phyloP scores from a whole-genome alignment of 176 grass and related monocot species.

The Lolium multiflorum region DNA sequence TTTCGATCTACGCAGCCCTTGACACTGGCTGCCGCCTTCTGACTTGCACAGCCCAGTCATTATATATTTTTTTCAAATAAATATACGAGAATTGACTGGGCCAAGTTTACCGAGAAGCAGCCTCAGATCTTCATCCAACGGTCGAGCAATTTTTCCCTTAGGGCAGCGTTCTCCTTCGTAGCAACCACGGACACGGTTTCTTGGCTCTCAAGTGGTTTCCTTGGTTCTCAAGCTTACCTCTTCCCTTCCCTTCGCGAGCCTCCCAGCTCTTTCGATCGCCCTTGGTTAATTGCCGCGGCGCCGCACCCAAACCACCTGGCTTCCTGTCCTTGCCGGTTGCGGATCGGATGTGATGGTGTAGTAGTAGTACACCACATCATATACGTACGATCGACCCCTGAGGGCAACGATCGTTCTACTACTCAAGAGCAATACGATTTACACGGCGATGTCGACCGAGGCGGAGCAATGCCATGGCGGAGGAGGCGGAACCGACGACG shows the following conservation, averaged over 20 bases:
- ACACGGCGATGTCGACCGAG: neutral
- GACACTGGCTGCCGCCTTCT: neutral
- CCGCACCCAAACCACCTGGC: neutral
- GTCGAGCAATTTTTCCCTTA: neutral
- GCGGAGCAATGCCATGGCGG: neutral
- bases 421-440: too few relatives aligned
- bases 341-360: too few relatives aligned
- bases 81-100: neutral
- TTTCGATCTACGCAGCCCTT: neutral
- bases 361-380: too few relatives aligned
- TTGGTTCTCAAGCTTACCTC: slow-evolving; percentile 30
- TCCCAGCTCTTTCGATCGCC: neutral
- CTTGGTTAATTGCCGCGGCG: neutral
- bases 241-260: neutral
- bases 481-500: neutral
- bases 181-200: neutral
- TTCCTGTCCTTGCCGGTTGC: neutral
- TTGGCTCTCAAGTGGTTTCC: neutral
- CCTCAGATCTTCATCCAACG: slow-evolving; percentile 7
- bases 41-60: neutral
- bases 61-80: neutral
- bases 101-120: neutral
- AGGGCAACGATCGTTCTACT: too few relatives aligned
- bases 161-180: neutral
- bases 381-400: too few relatives aligned